Evolutionary conservation across 2,329 filamentous ascomycete species (phyloP), one percentile per base, ranked within the genome.

Genomic region (Sclerotinia nivalis): DNA sequence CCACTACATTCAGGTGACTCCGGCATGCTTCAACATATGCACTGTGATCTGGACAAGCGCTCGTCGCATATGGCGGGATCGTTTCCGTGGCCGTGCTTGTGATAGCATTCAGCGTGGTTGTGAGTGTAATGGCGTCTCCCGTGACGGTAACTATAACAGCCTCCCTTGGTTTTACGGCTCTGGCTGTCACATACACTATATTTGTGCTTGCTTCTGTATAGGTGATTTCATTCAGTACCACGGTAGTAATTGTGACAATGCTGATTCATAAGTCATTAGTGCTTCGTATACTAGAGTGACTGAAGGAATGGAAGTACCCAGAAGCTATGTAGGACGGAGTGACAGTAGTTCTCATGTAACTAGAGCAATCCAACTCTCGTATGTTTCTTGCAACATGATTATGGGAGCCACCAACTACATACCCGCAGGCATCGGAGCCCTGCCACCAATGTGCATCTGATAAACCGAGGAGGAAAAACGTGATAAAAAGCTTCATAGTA

Each of bases 291-390:
- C 34, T 18, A 34, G 22, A 50, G 22, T 47, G 18, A 25, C 4
- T 34, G 9, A 28, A 37, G 22, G 15, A 25, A 25, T 20, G 5
- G 31, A 34, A 34, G 31, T 50, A 50, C 60, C 28, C 28, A 64
- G 60, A 64, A 50, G 60, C 45, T 50, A 64, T 22, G 31, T 64
- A 64, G 22, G 60, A 64, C 15, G 45, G 60, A n/a, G 49, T 28
- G 50, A 66, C n/a, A 31, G 34, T 66, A 43, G 49, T 55, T n/a
- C 20, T n/a, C 49, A 66, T 66, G 34, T 66, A 66, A 43, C 18
- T 43, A 15, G 34, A 66, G 25, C 62, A 66, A 66, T 66, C 62
- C 3, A 66, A 43, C 28, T 66, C 62, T 66, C 62, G 31, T 34
- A 54, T 34, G 22, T 54, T 15, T 55, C 50, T 66, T 54, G 62